Conservation (phyloP, 768 basidiomycete genomes). For the Boletus huronensis region DNA sequence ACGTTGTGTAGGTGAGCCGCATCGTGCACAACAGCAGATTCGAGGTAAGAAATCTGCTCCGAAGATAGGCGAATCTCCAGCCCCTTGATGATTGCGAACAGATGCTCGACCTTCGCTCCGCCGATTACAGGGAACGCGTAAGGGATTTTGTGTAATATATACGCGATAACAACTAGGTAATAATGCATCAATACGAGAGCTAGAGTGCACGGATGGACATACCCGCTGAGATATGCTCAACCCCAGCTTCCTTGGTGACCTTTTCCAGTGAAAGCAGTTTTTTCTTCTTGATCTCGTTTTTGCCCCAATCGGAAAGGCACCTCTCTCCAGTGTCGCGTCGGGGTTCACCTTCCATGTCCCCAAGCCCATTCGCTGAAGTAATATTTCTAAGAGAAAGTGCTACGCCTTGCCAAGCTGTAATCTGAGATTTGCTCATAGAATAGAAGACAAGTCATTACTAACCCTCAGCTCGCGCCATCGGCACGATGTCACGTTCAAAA, state of each 20-base stretch:
- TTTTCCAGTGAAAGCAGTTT: not conserved
- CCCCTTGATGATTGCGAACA: not conserved
- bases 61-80: not conserved
- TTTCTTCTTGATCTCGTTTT: not conserved
- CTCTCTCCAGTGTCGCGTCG: not conserved
- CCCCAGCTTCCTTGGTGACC: not conserved
- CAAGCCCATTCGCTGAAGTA: no score
- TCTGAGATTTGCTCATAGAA: not conserved
- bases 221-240: not conserved
- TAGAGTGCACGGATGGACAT: no score
- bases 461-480: not conserved
- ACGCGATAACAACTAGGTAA: not conserved
- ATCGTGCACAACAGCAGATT: not conserved
- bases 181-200: not conserved
- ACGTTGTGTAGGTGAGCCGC: not conserved
- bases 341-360: not conserved
- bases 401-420: not conserved
- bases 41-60: not conserved
- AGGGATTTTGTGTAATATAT: not conserved
- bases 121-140: not conserved
- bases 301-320: not conserved
- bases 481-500: not conserved
- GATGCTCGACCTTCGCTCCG: not conserved
- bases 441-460: not conserved
- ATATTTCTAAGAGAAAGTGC: not conserved